Evolutionary conservation across 805 yeast genomes (phyloP).

Genomic region (Myxozyma nipponensis): DNA sequence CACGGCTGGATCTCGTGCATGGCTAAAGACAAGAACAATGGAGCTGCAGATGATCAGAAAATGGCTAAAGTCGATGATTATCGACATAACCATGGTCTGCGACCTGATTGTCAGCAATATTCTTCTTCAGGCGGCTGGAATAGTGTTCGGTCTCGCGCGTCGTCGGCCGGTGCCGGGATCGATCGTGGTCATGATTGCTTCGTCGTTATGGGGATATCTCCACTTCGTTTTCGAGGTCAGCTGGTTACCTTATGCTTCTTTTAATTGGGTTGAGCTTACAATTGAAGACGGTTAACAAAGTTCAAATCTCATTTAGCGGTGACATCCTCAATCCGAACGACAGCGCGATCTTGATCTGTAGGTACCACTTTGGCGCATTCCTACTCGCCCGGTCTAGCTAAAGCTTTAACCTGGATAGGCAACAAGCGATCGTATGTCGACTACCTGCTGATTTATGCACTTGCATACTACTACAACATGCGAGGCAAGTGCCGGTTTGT

Average conservation of each 20-base stretch:
- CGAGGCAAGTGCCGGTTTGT: conserved; percentile 15
- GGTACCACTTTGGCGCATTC: neutral
- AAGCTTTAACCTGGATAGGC: conserved; percentile 6
- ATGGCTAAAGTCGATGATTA: neutral
- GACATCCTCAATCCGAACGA: conserved; percentile 12
- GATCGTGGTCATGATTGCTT: conserved; percentile 5
- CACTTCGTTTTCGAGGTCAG: conserved; percentile 16
- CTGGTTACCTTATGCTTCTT: neutral
- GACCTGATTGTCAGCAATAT: conserved; percentile 6
- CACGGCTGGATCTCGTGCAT: neutral
- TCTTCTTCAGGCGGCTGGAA: neutral
- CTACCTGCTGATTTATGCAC: conserved; percentile 15
- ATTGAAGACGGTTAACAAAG: conserved; percentile 9
- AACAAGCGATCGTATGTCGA: conserved; percentile 16
- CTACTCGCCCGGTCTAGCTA: no score
- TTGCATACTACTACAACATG: conserved; percentile 14
- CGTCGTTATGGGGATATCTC: conserved; percentile 23
- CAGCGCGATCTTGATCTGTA: conserved; percentile 20
- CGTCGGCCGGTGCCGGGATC: neutral
- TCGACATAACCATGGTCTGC: neutral
- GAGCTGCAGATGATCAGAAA: conserved; percentile 3
- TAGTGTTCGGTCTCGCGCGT: neutral
- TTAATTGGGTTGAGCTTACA: neutral
- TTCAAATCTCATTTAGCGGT: conserved; percentile 26
- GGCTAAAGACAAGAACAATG: neutral